These are phyloP conservation scores for Medicago truncatula DNA, from an alignment of 306 rosid genomes.

Conservation along the genomic window MtrunA17r5.0-ANR NC_053044.1:57387501-57388000, in stretches of 20 bases:
- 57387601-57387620: constrained; percentile 85
- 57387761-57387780: constrained; percentile 21
- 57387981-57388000: constrained; percentile 87
- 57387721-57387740: constrained; percentile 43
- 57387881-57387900: constrained; percentile 44
- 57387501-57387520: constrained; percentile 64
- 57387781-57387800: constrained; percentile 40
- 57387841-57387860: constrained; percentile 47
- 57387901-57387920: constrained; percentile 60
- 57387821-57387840: constrained; percentile 46
- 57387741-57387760: constrained; percentile 36
- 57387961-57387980: constrained; percentile 74
- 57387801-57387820: constrained; percentile 37
- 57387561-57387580: constrained; percentile 72
- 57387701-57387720: constrained; percentile 57
- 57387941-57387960: constrained; percentile 60
- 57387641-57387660: constrained; percentile 60
- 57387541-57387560: constrained; percentile 62
- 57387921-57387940: constrained; percentile 67
- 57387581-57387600: constrained; percentile 81
- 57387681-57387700: constrained; percentile 65
- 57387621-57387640: constrained; percentile 73
- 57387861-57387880: constrained; percentile 74
- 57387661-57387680: constrained; percentile 56
- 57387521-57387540: constrained; percentile 59